Conservation (phyloP, 306 rosid species). For the Delonix regia region DNA sequence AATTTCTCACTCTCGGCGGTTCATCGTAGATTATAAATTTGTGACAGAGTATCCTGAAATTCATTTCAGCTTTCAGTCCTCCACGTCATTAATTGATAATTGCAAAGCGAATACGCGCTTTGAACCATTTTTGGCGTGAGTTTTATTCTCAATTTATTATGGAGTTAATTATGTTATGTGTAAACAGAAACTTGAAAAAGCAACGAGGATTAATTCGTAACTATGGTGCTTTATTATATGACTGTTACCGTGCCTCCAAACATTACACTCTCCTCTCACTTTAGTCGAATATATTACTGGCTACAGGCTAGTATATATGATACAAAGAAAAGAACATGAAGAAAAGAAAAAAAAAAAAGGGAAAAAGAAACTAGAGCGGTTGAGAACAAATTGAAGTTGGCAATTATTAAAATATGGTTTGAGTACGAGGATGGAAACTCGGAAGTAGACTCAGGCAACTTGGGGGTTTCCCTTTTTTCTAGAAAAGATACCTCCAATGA, state of each 20-base stretch:
- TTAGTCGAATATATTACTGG: neutral
- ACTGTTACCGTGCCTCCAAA: conserved; percentile 10
- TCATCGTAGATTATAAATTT: too few species aligned
- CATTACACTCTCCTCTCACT: neutral
- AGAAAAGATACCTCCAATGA: conserved; percentile 67
- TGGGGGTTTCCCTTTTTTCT: conserved; percentile 63
- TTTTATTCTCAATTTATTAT: too few species aligned
- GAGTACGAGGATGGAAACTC: neutral
- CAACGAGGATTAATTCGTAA: neutral
- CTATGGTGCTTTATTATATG: conserved; percentile 28
- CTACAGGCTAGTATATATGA: conserved; percentile 6
- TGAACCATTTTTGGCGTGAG: neutral
- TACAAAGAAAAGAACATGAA: conserved; percentile 20
- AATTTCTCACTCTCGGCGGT: neutral
- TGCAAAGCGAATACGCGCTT: too few species aligned
- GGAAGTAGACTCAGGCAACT: conserved; percentile 35
- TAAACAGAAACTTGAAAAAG: neutral
- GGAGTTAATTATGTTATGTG: neutral
- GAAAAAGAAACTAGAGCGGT: neutral
- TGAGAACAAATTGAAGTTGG: conserved; percentile 21
- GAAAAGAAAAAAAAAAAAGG: neutral
- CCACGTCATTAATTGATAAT: too few species aligned
- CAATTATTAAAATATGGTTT: conserved; percentile 31
- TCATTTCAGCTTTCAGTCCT: neutral
- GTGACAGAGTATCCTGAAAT: neutral